Percentiles rank a stretch among this genome's conserved stretches.
phyloP scores from a whole-genome alignment of 345 rosid genomes.

The Carallia pectinifolia region DNA sequence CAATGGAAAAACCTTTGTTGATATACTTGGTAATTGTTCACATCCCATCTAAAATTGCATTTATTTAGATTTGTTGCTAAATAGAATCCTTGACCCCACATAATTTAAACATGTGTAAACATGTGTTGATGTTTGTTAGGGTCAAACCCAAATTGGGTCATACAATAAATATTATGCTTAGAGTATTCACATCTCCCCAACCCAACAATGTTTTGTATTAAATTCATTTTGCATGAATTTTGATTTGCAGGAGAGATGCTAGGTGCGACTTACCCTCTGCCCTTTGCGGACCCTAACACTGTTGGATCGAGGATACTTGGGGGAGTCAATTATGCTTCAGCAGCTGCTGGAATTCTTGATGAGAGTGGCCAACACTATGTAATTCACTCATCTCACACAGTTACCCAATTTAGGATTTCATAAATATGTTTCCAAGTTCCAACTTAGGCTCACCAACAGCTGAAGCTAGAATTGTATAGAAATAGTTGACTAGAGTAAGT shows the following conservation, averaged over 20 bases:
- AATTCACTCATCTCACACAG: not conserved
- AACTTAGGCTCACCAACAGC: not conserved
- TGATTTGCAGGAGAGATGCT: slow-evolving; percentile 20
- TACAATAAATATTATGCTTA: no score
- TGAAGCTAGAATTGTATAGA: not conserved
- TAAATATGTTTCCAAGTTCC: not conserved
- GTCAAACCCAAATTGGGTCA: no score
- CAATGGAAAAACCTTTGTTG: slow-evolving; percentile 31
- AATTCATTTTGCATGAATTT: no score
- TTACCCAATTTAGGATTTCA: not conserved
- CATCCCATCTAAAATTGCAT: no score
- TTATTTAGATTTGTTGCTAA: no score
- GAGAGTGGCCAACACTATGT: slow-evolving; percentile 30
- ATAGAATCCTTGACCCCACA: no score
- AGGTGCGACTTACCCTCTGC: slow-evolving; percentile 39
- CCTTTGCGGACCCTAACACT: slow-evolving; percentile 67
- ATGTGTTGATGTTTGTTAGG: no score
- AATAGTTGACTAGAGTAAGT: no score
- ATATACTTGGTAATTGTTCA: slow-evolving; percentile 23
- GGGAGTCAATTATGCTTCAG: slow-evolving; percentile 32
- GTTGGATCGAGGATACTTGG: slow-evolving; percentile 35
- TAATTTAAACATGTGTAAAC: no score
- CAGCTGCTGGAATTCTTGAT: slow-evolving; percentile 32
- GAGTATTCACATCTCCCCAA: no score
- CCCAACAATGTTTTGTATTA: no score